Percentiles rank a stretch among this genome's conserved stretches.
phyloP scores from a whole-genome alignment of 306 rosid genomes.

The Psophocarpus tetragonolobus region DNA sequence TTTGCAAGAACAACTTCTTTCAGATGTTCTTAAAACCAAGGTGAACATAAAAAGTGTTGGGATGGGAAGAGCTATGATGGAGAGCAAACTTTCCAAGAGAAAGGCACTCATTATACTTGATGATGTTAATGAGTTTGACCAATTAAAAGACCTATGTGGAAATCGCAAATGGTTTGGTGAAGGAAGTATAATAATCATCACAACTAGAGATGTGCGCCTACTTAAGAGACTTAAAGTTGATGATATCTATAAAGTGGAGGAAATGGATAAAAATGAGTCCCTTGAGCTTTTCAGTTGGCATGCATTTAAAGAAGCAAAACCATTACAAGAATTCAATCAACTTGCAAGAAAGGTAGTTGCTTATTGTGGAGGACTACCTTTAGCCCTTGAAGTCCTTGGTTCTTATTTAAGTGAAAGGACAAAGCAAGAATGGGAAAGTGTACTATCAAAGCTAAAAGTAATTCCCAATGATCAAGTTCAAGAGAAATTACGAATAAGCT shows the following conservation, averaged over 20 bases:
- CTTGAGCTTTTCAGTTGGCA: too few relatives aligned
- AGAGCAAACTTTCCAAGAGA: too few relatives aligned
- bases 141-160: not conserved
- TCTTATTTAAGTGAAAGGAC: not conserved
- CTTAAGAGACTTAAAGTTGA: not conserved
- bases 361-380: not conserved
- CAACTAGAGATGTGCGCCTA: too few relatives aligned
- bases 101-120: too few relatives aligned
- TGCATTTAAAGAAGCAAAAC: not conserved
- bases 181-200: not conserved
- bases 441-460: too few relatives aligned
- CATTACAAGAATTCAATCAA: not conserved
- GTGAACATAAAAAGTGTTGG: too few relatives aligned
- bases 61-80: too few relatives aligned
- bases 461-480: accelerated
- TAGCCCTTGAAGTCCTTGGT: not conserved
- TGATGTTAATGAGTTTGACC: too few relatives aligned
- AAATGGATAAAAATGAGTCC: not conserved
- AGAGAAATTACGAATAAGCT: too few relatives aligned
- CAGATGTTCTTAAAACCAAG: too few relatives aligned
- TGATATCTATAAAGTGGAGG: too few relatives aligned
- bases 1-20: too few relatives aligned
- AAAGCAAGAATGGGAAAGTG: not conserved
- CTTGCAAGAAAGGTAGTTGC: not conserved
- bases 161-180: not conserved